Conservation (phyloP, 2,329 filamentous ascomycete genomes). For the Colletotrichum chrysophilum region DNA sequence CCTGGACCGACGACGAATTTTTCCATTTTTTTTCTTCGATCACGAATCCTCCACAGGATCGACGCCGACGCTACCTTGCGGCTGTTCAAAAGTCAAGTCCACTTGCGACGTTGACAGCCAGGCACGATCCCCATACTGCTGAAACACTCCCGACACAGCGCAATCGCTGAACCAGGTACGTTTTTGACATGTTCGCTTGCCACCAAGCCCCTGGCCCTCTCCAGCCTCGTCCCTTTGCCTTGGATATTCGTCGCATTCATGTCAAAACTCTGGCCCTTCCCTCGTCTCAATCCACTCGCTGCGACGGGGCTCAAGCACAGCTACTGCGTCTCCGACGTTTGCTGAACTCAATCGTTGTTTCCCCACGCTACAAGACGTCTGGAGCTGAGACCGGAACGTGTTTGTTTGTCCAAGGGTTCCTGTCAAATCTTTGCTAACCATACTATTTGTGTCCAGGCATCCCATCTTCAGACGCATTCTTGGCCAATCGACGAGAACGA, state of each 20-base stretch:
- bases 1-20: background rate
- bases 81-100: background rate
- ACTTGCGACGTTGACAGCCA: slow-evolving; percentile 12
- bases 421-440: slow-evolving; percentile 14
- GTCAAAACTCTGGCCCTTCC: background rate
- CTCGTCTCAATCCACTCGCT: slow-evolving; percentile 5
- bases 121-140: slow-evolving; percentile 1
- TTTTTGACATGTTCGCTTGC: background rate
- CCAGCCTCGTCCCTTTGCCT: background rate
- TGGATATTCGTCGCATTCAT: background rate
- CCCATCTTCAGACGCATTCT: slow-evolving; percentile 5
- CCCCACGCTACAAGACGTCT: background rate
- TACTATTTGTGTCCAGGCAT: slow-evolving; percentile 5
- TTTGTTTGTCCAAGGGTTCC: background rate
- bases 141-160: slow-evolving; percentile 21
- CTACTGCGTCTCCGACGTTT: background rate
- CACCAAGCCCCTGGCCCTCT: background rate
- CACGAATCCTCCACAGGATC: background rate
- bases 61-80: background rate
- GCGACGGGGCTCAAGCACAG: slow-evolving; percentile 10
- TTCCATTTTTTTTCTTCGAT: background rate
- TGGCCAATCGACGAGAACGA: background rate
- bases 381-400: slow-evolving; percentile 11
- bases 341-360: slow-evolving; percentile 5
- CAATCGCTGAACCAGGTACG: slow-evolving; percentile 11